Percentiles rank a stretch among this genome's conserved stretches.
Conservation (phyloP, 495 filamentous ascomycete genomes). For the Venustampulla echinocandica region DNA sequence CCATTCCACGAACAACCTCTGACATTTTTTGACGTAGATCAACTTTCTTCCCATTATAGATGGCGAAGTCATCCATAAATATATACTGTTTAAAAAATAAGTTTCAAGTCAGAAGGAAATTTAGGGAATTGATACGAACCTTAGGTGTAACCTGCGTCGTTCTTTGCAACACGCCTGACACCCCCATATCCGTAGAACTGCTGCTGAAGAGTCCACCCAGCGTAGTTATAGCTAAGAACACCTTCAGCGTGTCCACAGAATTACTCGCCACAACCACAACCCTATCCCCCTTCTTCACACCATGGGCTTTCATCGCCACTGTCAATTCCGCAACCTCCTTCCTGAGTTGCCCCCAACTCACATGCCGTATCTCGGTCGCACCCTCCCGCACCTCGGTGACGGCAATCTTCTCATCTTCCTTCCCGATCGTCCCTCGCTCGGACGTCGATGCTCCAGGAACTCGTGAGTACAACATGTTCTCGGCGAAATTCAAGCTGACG, state of each 20-base stretch:
- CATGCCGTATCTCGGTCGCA: slow-evolving; percentile 40
- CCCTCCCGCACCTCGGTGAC: slow-evolving; percentile 68
- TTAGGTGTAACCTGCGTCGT: slow-evolving; percentile 58
- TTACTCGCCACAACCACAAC: slow-evolving; percentile 64
- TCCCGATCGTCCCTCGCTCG: slow-evolving; percentile 38
- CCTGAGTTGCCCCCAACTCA: slow-evolving; percentile 58
- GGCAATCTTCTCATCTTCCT: slow-evolving; percentile 62
- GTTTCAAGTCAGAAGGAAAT: neutral
- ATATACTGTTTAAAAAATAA: slow-evolving; percentile 40
- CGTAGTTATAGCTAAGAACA: slow-evolving; percentile 55
- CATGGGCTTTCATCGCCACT: slow-evolving; percentile 52
- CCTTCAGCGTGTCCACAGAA: slow-evolving; percentile 58
- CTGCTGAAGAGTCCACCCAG: slow-evolving; percentile 65
- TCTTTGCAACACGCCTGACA: slow-evolving; percentile 66
- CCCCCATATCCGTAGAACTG: slow-evolving; percentile 71
- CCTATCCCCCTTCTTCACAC: slow-evolving; percentile 60
- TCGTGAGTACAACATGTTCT: slow-evolving; percentile 51
- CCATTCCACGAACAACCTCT: slow-evolving; percentile 54
- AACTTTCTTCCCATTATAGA: slow-evolving; percentile 70
- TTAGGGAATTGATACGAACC: slow-evolving; percentile 22
- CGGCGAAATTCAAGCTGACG: slow-evolving; percentile 52
- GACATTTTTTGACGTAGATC: slow-evolving; percentile 65
- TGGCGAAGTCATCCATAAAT: slow-evolving; percentile 68
- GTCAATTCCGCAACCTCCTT: slow-evolving; percentile 44
- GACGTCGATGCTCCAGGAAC: slow-evolving; percentile 23